Evolutionary conservation across 495 filamentous ascomycete genomes (phyloP).

Genomic region (Bacidia rubella): DNA sequence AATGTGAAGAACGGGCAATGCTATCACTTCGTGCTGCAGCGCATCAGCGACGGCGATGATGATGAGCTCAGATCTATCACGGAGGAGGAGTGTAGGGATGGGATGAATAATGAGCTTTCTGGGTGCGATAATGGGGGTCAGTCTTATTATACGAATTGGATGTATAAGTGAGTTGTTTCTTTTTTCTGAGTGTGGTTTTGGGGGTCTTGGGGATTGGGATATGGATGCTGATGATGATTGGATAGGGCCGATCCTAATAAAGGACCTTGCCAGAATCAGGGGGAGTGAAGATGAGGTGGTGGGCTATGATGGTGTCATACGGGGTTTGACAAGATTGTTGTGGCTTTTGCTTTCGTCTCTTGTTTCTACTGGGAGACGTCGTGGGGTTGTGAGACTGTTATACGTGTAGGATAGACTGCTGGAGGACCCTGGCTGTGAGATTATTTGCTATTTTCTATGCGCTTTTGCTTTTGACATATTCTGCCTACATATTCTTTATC

Average conservation of each 20-base stretch:
- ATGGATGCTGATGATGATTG: background rate
- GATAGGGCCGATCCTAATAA: background rate
- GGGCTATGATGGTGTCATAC: background rate
- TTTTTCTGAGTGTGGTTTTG: background rate
- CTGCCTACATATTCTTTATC: too few relatives aligned
- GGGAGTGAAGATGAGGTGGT: background rate
- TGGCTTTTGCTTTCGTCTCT: background rate
- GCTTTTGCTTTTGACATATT: too few relatives aligned
- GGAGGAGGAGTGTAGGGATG: background rate
- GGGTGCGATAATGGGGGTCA: background rate
- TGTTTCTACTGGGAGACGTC: background rate
- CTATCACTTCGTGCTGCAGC: background rate
- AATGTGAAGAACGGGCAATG: background rate
- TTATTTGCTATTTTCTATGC: too few relatives aligned
- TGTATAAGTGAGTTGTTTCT: background rate
- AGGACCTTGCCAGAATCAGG: background rate
- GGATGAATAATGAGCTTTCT: background rate
- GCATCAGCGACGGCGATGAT: background rate
- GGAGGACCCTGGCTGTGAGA: background rate
- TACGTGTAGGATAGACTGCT: background rate
- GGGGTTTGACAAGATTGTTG: background rate
- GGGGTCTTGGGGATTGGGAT: too few relatives aligned
- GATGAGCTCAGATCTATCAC: background rate
- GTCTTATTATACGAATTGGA: background rate
- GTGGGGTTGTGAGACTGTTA: background rate